phyloP scores from a whole-genome alignment of 768 basidiomycete species.

The Asterophora lycoperdoides region DNA sequence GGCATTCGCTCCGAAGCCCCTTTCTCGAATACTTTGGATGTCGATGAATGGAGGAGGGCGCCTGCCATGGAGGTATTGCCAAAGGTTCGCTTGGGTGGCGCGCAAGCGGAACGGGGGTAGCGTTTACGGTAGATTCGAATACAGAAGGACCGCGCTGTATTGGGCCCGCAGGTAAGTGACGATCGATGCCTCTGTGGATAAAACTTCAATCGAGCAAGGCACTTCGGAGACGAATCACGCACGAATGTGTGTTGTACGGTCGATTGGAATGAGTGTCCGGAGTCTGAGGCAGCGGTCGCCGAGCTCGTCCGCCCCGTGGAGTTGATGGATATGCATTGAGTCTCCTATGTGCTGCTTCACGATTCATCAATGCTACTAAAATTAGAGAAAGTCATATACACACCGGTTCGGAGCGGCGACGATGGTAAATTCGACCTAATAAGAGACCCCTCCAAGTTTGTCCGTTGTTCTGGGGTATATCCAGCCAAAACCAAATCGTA shows the following conservation, averaged over 20 bases:
- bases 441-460: constrained; percentile 1
- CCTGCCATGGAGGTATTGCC: constrained; percentile 6
- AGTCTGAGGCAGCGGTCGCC: constrained; percentile 24
- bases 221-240: constrained; percentile 4
- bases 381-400: constrained; percentile 1
- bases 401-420: constrained; percentile 8
- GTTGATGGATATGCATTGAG: constrained; percentile 14
- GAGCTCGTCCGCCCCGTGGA: constrained; percentile 11
- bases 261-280: constrained; percentile 14
- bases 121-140: background rate
- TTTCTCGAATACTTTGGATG: too few species aligned
- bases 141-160: constrained; percentile 3
- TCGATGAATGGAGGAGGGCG: background rate
- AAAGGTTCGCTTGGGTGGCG: background rate
- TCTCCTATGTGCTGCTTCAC: constrained; percentile 10
- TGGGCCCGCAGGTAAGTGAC: constrained; percentile 9
- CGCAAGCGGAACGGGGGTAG: background rate
- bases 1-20: too few species aligned
- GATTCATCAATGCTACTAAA: background rate
- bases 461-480: constrained; percentile 34
- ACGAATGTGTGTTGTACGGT: constrained; percentile 11
- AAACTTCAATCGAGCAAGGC: background rate
- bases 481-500: constrained; percentile 55
- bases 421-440: background rate
- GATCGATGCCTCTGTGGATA: constrained; percentile 3